A percentile compares a stretch with the other conserved stretches of the same genome.
Conservation (phyloP, 257 asterid species). For the Jacaranda copaia region DNA sequence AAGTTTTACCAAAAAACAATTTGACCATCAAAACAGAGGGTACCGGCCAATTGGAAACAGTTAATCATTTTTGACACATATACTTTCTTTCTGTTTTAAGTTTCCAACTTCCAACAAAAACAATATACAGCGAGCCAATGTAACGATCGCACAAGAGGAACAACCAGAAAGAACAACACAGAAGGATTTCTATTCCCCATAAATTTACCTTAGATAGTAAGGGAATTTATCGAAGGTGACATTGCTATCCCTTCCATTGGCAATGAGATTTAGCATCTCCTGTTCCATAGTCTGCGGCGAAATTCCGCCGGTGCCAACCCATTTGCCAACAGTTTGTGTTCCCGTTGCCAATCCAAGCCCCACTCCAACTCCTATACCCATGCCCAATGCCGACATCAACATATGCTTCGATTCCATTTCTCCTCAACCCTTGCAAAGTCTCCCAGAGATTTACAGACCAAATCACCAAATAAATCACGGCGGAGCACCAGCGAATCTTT, state of each 20-base stretch:
- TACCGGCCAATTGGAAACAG: background rate
- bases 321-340: slow-evolving; percentile 52
- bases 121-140: background rate
- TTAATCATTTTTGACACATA: background rate
- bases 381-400: slow-evolving; percentile 78
- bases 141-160: background rate
- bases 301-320: slow-evolving; percentile 50
- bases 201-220: slow-evolving; percentile 65
- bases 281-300: slow-evolving; percentile 65
- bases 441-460: background rate
- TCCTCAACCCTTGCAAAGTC: slow-evolving; percentile 14
- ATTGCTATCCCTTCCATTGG: slow-evolving; percentile 62
- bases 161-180: background rate
- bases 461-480: background rate
- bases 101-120: too few species aligned
- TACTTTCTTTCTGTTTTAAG: background rate
- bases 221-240: slow-evolving; percentile 82
- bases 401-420: slow-evolving; percentile 75
- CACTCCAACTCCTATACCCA: slow-evolving; percentile 81
- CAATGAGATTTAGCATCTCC: slow-evolving; percentile 64
- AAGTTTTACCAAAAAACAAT: background rate
- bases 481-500: background rate
- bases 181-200: background rate
- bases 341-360: slow-evolving; percentile 86
- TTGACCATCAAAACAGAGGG: background rate